Percentiles rank a stretch among this genome's conserved stretches.
phyloP scores from a whole-genome alignment of 208 protist genomes.

The Acanthamoeba sp. region DNA sequence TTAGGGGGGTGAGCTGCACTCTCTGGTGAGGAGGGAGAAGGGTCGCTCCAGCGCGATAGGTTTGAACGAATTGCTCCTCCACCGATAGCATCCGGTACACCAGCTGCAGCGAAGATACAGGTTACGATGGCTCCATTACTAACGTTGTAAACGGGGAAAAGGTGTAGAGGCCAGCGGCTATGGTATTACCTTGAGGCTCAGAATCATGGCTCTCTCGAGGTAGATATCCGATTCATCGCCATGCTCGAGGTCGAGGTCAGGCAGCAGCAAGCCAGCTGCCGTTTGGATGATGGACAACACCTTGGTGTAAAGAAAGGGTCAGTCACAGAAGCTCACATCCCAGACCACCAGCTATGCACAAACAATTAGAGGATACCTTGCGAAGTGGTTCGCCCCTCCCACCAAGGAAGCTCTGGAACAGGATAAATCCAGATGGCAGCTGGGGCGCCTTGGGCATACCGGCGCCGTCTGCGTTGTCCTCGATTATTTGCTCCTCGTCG shows the following conservation, averaged over 20 bases:
- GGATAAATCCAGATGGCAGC: slow-evolving; percentile 25
- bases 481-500: not conserved
- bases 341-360: not conserved
- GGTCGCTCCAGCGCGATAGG: not conserved
- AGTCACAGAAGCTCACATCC: not conserved
- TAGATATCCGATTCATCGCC: not conserved
- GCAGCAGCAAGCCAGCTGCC: not conserved
- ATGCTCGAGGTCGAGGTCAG: not conserved
- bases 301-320: not conserved
- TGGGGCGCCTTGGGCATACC: not conserved
- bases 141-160: not conserved
- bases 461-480: not conserved
- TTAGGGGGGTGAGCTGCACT: slow-evolving; percentile 17
- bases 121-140: not conserved
- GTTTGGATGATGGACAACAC: slow-evolving; percentile 60
- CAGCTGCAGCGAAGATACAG: not conserved
- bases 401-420: slow-evolving; percentile 41
- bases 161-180: no score
- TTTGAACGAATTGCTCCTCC: slow-evolving; percentile 20
- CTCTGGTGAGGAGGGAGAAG: slow-evolving; percentile 1
- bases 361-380: not conserved
- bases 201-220: slow-evolving; percentile 27
- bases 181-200: slow-evolving; percentile 56
- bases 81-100: not conserved
- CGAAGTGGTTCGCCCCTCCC: not conserved